A percentile compares a stretch with the other conserved stretches of the same genome.
These are phyloP conservation scores for Aphanomyces euteiches DNA, from an alignment of 352 stramenopile species.

Conservation along the genomic window DNA sequence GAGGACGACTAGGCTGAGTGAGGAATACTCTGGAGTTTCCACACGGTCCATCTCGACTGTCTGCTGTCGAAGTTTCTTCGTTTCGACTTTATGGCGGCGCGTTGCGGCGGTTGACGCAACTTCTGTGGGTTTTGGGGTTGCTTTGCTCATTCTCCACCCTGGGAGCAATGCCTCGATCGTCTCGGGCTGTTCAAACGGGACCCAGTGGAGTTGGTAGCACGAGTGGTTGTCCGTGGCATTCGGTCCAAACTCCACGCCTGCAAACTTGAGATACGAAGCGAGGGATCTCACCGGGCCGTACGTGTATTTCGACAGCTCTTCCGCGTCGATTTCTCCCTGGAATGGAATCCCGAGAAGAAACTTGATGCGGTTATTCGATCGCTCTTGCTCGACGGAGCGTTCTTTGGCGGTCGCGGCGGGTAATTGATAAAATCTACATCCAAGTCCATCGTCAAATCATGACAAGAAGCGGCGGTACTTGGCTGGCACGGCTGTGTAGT, in stretches of 20 bases:
- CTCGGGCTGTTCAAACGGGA: constrained; percentile 54
- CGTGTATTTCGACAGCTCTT: constrained; percentile 58
- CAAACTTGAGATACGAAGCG: constrained; percentile 57
- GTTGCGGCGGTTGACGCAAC: background rate
- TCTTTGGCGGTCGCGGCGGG: constrained; percentile 45
- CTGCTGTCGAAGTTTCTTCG: background rate
- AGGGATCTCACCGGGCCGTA: constrained; percentile 57
- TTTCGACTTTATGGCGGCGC: background rate
- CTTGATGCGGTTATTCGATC: constrained; percentile 55
- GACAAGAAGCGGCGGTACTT: background rate
- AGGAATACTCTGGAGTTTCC: background rate
- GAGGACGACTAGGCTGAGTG: background rate
- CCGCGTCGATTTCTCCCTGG: constrained; percentile 52
- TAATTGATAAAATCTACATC: constrained; percentile 51
- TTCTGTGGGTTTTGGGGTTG: background rate
- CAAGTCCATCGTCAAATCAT: constrained; percentile 36
- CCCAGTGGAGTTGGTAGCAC: constrained; percentile 66
- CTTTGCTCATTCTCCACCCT: constrained; percentile 8
- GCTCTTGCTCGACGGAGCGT: constrained; percentile 44
- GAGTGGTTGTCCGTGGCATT: constrained; percentile 53
- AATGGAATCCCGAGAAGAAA: constrained; percentile 54
- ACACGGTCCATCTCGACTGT: background rate
- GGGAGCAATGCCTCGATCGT: constrained; percentile 40
- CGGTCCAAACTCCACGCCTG: constrained; percentile 48
- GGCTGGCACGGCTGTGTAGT: constrained; percentile 37